Conservation (phyloP, 441 rosid genomes). For the Sinapis alba region DNA sequence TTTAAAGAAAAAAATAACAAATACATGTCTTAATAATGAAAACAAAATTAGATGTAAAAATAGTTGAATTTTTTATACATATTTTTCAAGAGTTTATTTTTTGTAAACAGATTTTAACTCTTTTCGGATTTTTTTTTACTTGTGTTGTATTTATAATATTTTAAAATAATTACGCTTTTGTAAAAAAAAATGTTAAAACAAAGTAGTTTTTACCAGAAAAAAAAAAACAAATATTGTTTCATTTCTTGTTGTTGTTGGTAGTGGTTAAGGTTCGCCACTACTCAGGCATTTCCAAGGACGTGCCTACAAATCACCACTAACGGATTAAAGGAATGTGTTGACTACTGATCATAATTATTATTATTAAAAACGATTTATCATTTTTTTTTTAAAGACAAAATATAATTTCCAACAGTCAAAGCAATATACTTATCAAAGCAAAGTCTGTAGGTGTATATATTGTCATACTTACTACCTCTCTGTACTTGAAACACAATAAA, state of each 20-base stretch:
- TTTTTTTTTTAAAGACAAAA: too few relatives aligned
- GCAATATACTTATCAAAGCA: too few relatives aligned
- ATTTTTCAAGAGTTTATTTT: not conserved
- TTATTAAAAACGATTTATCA: not conserved
- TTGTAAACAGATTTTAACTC: not conserved
- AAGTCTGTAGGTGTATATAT: too few relatives aligned
- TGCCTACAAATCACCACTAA: not conserved
- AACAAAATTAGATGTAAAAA: not conserved
- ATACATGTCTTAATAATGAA: not conserved
- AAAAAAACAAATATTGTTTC: not conserved
- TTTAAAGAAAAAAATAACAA: not conserved
- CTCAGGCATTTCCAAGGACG: not conserved
- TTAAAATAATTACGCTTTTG: not conserved
- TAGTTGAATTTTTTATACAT: not conserved
- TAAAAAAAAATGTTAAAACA: not conserved
- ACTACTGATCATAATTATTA: not conserved
- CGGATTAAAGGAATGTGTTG: not conserved
- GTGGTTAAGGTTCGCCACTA: not conserved
- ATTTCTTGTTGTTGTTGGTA: not conserved
- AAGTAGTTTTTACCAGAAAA: not conserved
- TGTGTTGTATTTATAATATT: too few relatives aligned
- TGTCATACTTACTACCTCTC: too few relatives aligned
- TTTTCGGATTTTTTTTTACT: not conserved
- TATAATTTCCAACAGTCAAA: too few relatives aligned
- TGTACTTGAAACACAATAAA: too few relatives aligned